Percentiles rank a stretch among this genome's conserved stretches.
Evolutionary conservation across 495 filamentous ascomycete genomes (phyloP).

Genomic region (Tuber melanosporum): DNA sequence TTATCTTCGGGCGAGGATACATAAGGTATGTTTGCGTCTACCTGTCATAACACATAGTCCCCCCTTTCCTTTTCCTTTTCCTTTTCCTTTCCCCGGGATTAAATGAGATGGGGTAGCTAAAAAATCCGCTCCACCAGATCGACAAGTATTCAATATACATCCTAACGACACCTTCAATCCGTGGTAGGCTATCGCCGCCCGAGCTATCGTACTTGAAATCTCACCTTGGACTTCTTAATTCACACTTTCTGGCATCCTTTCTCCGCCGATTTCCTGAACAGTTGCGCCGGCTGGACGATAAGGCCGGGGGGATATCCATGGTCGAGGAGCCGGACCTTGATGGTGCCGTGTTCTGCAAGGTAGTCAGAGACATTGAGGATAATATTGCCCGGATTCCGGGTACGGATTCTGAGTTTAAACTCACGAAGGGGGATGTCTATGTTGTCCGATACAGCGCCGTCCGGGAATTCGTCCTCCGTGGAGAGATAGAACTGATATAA

Average conservation of each 20-base stretch:
- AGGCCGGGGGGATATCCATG: slow-evolving; percentile 83
- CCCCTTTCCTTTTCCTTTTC: neutral
- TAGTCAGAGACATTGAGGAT: slow-evolving; percentile 51
- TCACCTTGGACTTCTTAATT: slow-evolving; percentile 73
- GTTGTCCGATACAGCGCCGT: slow-evolving; percentile 84
- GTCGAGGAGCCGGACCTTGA: slow-evolving; percentile 77
- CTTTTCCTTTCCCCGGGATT: neutral
- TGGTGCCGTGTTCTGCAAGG: slow-evolving; percentile 74
- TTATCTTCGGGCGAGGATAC: slow-evolving; percentile 74
- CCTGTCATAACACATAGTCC: neutral
- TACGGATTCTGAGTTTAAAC: slow-evolving; percentile 53
- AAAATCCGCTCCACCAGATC: slow-evolving; percentile 49
- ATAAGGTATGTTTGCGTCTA: slow-evolving; percentile 53
- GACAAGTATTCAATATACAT: slow-evolving; percentile 62
- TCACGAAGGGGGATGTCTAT: slow-evolving; percentile 75
- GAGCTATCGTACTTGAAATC: slow-evolving; percentile 72
- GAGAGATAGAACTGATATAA: slow-evolving; percentile 77
- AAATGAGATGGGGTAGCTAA: slow-evolving; percentile 22
- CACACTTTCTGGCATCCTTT: slow-evolving; percentile 76
- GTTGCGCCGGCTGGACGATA: slow-evolving; percentile 80
- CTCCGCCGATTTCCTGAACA: slow-evolving; percentile 68
- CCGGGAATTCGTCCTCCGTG: slow-evolving; percentile 60
- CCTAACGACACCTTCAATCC: slow-evolving; percentile 48
- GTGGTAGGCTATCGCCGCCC: slow-evolving; percentile 56
- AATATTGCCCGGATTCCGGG: slow-evolving; percentile 51